A percentile compares a stretch with the other conserved stretches of the same genome.
Evolutionary conservation across 2,329 filamentous ascomycete genomes (phyloP).

Genomic region (Botrytis fabae): DNA sequence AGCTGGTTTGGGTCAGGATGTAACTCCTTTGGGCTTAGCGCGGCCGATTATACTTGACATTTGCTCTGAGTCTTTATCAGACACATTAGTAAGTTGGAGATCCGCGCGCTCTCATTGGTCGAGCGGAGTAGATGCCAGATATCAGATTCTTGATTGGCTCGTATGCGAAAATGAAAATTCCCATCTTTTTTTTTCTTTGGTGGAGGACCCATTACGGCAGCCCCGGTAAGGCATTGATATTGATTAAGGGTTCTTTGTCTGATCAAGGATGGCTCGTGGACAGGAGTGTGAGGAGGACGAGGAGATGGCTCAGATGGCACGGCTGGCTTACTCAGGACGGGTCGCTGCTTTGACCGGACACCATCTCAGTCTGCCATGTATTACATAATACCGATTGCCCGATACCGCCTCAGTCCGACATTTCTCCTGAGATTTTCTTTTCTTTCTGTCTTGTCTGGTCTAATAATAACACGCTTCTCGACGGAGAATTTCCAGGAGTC

Average conservation of each 20-base stretch:
- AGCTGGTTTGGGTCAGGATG: not conserved
- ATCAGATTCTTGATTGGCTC: conserved; percentile 3
- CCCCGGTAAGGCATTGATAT: no score
- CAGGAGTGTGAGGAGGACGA: no score
- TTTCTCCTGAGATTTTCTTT: conserved; percentile 1
- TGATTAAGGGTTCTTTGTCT: not conserved
- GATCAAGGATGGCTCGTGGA: not conserved
- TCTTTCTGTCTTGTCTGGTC: not conserved
- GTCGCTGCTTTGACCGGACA: no score
- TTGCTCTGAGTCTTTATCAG: not conserved
- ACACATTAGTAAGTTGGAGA: not conserved
- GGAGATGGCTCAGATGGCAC: no score
- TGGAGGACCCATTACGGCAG: not conserved
- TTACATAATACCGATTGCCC: not conserved
- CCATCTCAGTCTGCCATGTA: not conserved
- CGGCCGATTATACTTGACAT: no score
- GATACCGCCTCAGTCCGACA: conserved; percentile 4
- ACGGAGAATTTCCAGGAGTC: not conserved
- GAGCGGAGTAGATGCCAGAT: not conserved
- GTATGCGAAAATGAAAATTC: conserved; percentile 17
- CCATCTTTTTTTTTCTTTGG: not conserved
- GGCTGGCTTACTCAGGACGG: not conserved
- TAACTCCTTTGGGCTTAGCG: not conserved
- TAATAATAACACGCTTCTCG: not conserved
- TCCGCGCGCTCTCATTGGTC: not conserved